Evolutionary conservation across 108 stramenopile genomes (phyloP).

Genomic region (Stephanodiscus triporus): DNA sequence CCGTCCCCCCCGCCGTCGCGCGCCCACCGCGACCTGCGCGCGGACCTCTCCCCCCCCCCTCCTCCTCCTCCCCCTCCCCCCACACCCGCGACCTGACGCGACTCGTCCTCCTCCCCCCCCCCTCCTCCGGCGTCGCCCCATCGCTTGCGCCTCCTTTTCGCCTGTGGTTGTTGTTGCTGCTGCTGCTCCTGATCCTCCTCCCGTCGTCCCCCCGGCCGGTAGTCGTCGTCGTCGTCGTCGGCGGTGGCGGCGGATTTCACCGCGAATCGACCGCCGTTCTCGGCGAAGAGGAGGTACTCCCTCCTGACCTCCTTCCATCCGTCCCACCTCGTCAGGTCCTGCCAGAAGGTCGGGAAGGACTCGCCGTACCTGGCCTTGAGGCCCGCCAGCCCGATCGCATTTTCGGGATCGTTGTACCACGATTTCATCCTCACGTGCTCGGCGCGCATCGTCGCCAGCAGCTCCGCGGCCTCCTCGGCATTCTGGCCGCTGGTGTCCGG

Average conservation of each 20-base stretch:
- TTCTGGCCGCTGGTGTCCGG: slow-evolving; percentile 23
- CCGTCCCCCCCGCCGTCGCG: slow-evolving; percentile 30
- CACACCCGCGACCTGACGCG: too few relatives aligned
- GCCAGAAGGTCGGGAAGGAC: slow-evolving; percentile 77
- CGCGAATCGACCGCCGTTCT: slow-evolving; percentile 59
- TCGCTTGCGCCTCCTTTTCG: not conserved
- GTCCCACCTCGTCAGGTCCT: slow-evolving; percentile 83
- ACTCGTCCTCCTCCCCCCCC: slow-evolving; percentile 17
- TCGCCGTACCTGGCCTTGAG: slow-evolving; percentile 65
- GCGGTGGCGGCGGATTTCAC: too few relatives aligned
- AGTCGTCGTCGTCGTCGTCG: not conserved
- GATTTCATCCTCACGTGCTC: slow-evolving; percentile 85
- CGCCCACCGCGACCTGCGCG: slow-evolving; percentile 80
- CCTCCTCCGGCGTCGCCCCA: slow-evolving; percentile 7
- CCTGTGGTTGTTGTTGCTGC: slow-evolving; percentile 24
- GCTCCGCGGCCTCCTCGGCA: slow-evolving; percentile 81
- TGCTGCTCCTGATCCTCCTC: slow-evolving; percentile 34
- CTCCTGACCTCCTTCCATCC: slow-evolving; percentile 85
- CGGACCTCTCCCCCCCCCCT: slow-evolving; percentile 7
- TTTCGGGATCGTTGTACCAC: slow-evolving; percentile 64
- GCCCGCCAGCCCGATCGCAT: slow-evolving; percentile 17
- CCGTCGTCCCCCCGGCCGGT: too few relatives aligned
- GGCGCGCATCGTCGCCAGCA: slow-evolving; percentile 75
- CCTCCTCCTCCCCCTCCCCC: slow-evolving; percentile 7
- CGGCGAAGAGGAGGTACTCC: slow-evolving; percentile 53